Conservation (phyloP, 2,329 filamentous ascomycete genomes). For the Sporothrix humicola region DNA sequence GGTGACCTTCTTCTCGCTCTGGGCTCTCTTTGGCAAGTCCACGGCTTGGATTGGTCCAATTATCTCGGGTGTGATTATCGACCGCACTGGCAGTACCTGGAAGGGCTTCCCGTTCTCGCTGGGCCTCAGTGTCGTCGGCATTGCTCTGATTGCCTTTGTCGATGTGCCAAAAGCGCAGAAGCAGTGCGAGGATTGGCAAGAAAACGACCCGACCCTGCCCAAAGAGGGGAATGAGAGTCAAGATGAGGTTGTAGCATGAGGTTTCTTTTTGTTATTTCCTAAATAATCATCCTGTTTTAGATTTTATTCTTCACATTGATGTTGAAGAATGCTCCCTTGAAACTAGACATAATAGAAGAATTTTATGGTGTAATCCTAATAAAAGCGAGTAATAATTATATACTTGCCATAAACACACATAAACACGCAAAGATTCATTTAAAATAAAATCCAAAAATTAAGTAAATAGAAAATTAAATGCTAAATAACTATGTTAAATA, state of each 20-base stretch:
- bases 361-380: too few species aligned
- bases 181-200: background rate
- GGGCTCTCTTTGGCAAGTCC: constrained; percentile 9
- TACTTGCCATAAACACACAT: too few species aligned
- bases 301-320: too few species aligned
- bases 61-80: constrained; percentile 14
- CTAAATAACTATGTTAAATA: too few species aligned
- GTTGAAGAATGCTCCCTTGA: too few species aligned
- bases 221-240: background rate
- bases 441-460: too few species aligned
- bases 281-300: too few species aligned
- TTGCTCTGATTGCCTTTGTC: background rate
- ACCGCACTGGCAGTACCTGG: constrained; percentile 8
- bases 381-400: too few species aligned
- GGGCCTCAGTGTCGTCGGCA: background rate
- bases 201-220: constrained; percentile 10
- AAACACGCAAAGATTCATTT: too few species aligned
- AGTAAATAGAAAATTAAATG: too few species aligned
- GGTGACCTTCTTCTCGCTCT: constrained; percentile 15
- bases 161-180: background rate
- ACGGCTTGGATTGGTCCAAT: constrained; percentile 7
- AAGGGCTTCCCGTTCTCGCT: constrained; percentile 13
- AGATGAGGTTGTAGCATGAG: background rate
- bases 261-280: too few species aligned
- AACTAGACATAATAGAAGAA: too few species aligned